Evolutionary conservation across 2,329 filamentous ascomycete genomes (phyloP).

Genomic region (Calonectria pseudoreteaudii): DNA sequence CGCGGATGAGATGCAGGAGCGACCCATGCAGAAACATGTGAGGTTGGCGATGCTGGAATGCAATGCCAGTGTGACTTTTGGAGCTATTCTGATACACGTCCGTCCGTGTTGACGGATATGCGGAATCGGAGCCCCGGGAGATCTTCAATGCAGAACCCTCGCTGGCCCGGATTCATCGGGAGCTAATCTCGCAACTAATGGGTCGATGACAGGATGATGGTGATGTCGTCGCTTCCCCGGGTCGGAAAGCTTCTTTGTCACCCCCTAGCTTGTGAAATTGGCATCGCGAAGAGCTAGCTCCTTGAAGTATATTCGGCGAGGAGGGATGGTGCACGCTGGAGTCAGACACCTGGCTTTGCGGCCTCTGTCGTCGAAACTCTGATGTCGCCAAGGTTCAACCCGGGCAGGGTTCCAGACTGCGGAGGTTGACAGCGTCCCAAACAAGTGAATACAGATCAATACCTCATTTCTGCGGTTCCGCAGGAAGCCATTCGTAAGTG

Average conservation of each 20-base stretch:
- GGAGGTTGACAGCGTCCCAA: not conserved
- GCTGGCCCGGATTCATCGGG: constrained; percentile 1
- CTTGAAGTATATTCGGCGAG: not conserved
- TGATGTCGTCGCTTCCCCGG: constrained; percentile 13
- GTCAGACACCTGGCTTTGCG: not conserved
- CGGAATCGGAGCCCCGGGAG: not conserved
- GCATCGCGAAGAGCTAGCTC: not conserved
- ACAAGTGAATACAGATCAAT: not conserved
- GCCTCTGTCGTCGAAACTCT: not conserved
- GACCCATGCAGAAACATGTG: not conserved
- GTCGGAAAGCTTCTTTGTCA: constrained; percentile 12
- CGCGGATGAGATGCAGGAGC: not conserved
- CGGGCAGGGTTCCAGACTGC: not conserved
- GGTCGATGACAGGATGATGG: not conserved
- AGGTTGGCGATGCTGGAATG: not conserved
- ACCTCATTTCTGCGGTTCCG: not conserved
- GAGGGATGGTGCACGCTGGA: not conserved
- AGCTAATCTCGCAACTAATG: not conserved
- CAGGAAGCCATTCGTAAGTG: not conserved
- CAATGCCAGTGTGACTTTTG: not conserved
- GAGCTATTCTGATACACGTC: not conserved
- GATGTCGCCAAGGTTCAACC: not conserved
- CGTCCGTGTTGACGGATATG: not conserved
- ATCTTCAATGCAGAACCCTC: not conserved
- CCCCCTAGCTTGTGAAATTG: constrained; percentile 10